Evolutionary conservation across 345 rosid species (phyloP), one percentile per base, ranked within the genome.

Genomic region (Schrenkiella parvula): DNA sequence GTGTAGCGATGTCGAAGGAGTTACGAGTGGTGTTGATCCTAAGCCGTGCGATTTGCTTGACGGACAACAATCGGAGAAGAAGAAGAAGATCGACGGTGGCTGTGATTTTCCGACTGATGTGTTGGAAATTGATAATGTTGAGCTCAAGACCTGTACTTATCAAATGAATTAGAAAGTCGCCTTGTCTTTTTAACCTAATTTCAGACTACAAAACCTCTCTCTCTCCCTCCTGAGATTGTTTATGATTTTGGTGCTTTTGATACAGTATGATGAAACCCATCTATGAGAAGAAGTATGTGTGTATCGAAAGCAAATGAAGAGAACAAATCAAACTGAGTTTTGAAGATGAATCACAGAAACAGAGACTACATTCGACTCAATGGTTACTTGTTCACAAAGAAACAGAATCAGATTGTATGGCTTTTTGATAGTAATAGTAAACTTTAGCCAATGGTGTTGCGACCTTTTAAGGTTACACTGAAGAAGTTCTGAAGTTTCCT

Each of bases 61-160:
- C 14, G 66, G 68, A 3, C 7, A 31, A 6, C 22, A 29, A 6
- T 64, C 79, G 6, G 62, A 75, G 17, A 66, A 60, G 5, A 51
- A 11, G 26, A 41, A 52, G 70, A 59, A 18, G 21, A 13, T 43
- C 0, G 68, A 69, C 11, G 79, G 64, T 51, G 74, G 84, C 0
- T 93, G 98, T 77, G 81, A 90, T 54, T 90, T 84, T 23, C 97
- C 98, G 0, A 35, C 72, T 2, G 85, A 82, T 15, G 76, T 64
- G 0, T 60, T 93, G 58, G 86, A 93, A 0, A 93, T 93, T 15
- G 98, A 93, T 72, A 64, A 9, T 67, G 84, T 93, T 63, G 68
- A 77, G 83, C 55, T 89, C 59, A 80, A 82, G 67, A 85, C 64
- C 25, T 93, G 98, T 66, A 66, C 81, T 50, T 87, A 63, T 42